Evolutionary conservation across 176 grass and related monocot genomes (phyloP).

Genomic region (Sorghum bicolor): Sorghum_bicolor_NCBIv3 NC_012879.2:1270001-1270500

Average conservation of each 20-base stretch:
- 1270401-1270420: slow-evolving; percentile 84
- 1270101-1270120: slow-evolving; percentile 77
- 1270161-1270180: slow-evolving; percentile 73
- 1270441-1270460: slow-evolving; percentile 83
- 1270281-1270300: slow-evolving; percentile 75
- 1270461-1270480: slow-evolving; percentile 88
- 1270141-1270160: slow-evolving; percentile 61
- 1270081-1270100: slow-evolving; percentile 75
- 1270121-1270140: slow-evolving; percentile 56
- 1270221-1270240: slow-evolving; percentile 41
- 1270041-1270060: slow-evolving; percentile 68
- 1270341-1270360: slow-evolving; percentile 93
- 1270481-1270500: slow-evolving; percentile 85
- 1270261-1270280: slow-evolving; percentile 79
- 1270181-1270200: slow-evolving; percentile 62
- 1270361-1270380: slow-evolving; percentile 99
- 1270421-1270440: slow-evolving; percentile 80
- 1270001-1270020: slow-evolving; percentile 49
- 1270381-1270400: slow-evolving; percentile 87
- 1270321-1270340: slow-evolving; percentile 89
- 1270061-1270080: slow-evolving; percentile 62
- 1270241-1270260: slow-evolving; percentile 63
- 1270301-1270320: slow-evolving; percentile 78
- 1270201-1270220: slow-evolving; percentile 82
- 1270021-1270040: slow-evolving; percentile 72